A percentile compares a stretch with the other conserved stretches of the same genome.
These are phyloP conservation scores for Didymella lethalis DNA, from an alignment of 2,329 filamentous ascomycete species.

Conservation along the genomic window DNA sequence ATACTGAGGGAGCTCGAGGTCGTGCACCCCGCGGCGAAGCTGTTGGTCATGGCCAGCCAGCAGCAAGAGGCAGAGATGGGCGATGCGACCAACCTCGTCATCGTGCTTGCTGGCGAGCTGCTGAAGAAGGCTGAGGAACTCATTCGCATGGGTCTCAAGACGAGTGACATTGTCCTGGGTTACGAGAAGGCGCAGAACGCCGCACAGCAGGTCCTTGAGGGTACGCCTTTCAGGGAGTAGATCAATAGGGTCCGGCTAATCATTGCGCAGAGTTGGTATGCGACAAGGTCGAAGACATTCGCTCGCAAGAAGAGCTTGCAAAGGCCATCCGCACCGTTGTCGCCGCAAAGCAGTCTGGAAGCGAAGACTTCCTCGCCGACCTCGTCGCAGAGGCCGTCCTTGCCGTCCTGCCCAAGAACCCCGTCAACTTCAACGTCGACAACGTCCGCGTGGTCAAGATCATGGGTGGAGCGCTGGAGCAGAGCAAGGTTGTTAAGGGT, in stretches of 20 bases:
- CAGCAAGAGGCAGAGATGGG: constrained; percentile 99
- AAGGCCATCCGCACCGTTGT: constrained; percentile 97
- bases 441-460: constrained; percentile 99
- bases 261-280: constrained; percentile 73
- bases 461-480: constrained; percentile 94
- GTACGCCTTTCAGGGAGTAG: constrained; percentile 49
- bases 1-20: constrained; percentile 98
- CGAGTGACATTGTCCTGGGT: constrained; percentile 94
- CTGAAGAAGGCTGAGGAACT: constrained; percentile 97
- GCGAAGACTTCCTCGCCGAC: constrained; percentile 84
- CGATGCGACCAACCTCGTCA: constrained; percentile 97
- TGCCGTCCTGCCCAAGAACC: constrained; percentile 93
- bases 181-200: constrained; percentile 95
- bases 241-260: constrained; percentile 26
- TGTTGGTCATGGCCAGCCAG: constrained; percentile 97
- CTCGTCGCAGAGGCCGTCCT: constrained; percentile 86
- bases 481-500: constrained; percentile 93
- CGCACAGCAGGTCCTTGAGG: constrained; percentile 83
- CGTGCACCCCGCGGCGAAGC: constrained; percentile 95
- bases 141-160: constrained; percentile 95
- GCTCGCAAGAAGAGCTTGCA: constrained; percentile 81
- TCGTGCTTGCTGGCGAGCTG: constrained; percentile 92
- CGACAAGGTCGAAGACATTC: constrained; percentile 87
- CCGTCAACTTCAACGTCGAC: constrained; percentile 96
- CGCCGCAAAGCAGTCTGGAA: constrained; percentile 94